A percentile compares a stretch with the other conserved stretches of the same genome.
Evolutionary conservation across 805 yeast species (phyloP).

Genomic region (Candida michaelii): DNA sequence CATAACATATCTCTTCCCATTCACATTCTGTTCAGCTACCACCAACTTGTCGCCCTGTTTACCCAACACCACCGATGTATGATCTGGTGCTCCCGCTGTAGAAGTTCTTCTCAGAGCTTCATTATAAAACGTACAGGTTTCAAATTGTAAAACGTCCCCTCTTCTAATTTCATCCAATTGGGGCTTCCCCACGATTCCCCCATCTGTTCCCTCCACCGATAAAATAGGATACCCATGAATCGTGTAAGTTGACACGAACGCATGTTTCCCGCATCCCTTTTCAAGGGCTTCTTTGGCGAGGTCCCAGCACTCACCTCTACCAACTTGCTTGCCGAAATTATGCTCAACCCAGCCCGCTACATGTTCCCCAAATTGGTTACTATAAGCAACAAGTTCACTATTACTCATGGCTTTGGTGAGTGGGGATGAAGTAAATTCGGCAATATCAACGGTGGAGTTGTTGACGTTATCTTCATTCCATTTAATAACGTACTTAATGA

Average conservation of each 20-base stretch:
- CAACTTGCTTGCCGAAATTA: slow-evolving; percentile 47
- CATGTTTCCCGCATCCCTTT: slow-evolving; percentile 58
- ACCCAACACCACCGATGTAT: slow-evolving; percentile 41
- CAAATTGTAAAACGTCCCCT: slow-evolving; percentile 59
- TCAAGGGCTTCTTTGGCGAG: slow-evolving; percentile 53
- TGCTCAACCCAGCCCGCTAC: slow-evolving; percentile 57
- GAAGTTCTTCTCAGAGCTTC: slow-evolving; percentile 32
- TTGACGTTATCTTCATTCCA: slow-evolving; percentile 36
- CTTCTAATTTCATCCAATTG: slow-evolving; percentile 44
- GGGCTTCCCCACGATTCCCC: slow-evolving; percentile 17
- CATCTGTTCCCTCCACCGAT: slow-evolving; percentile 22
- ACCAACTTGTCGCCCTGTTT: slow-evolving; percentile 28
- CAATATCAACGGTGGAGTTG: slow-evolving; percentile 27
- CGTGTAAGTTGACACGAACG: slow-evolving; percentile 49
- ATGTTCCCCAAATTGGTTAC: slow-evolving; percentile 47
- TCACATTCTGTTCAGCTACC: slow-evolving; percentile 52
- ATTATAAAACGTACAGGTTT: slow-evolving; percentile 38
- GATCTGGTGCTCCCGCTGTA: slow-evolving; percentile 53
- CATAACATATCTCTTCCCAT: slow-evolving; percentile 40
- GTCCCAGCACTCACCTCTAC: slow-evolving; percentile 63
- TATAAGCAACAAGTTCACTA: slow-evolving; percentile 31
- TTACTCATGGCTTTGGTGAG: slow-evolving; percentile 27
- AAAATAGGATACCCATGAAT: slow-evolving; percentile 49
- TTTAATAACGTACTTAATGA: slow-evolving; percentile 29
- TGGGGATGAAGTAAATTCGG: slow-evolving; percentile 46